Evolutionary conservation across 1,284 basidiomycete genomes (phyloP).

Genomic region (Cryptococcus deneoformans): DNA sequence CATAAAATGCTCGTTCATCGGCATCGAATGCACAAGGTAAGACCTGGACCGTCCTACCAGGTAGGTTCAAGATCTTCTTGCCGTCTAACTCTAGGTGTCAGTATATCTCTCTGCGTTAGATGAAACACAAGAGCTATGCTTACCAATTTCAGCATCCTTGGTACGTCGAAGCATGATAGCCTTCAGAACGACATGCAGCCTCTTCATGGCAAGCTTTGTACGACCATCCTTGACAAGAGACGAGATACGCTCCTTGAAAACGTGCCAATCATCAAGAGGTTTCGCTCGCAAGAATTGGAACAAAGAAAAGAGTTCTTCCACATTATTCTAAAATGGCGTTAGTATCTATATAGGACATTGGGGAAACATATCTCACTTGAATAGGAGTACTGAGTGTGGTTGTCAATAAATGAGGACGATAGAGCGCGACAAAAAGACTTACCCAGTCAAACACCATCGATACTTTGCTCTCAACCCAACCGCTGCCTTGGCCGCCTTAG

Average conservation of each 20-base stretch:
- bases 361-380: slow-evolving; percentile 43
- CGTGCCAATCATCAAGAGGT: slow-evolving; percentile 75
- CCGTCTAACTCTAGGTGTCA: slow-evolving; percentile 57
- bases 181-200: slow-evolving; percentile 77
- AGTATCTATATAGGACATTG: background rate
- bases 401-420: background rate
- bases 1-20: slow-evolving; percentile 80
- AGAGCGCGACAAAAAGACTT: slow-evolving; percentile 5
- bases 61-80: slow-evolving; percentile 79
- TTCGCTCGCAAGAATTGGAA: slow-evolving; percentile 83
- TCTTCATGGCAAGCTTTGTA: slow-evolving; percentile 73
- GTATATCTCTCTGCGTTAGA: no score
- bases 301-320: slow-evolving; percentile 84
- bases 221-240: slow-evolving; percentile 72
- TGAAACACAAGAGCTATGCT: slow-evolving; percentile 2
- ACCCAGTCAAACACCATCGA: slow-evolving; percentile 81
- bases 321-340: slow-evolving; percentile 64
- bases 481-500: slow-evolving; percentile 78
- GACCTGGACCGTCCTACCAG: slow-evolving; percentile 67
- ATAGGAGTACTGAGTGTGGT: slow-evolving; percentile 66
- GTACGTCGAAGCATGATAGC: slow-evolving; percentile 87
- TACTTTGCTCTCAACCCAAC: slow-evolving; percentile 73
- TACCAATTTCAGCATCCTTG: slow-evolving; percentile 68
- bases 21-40: slow-evolving; percentile 69
- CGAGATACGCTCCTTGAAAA: slow-evolving; percentile 74